Conservation (phyloP, 441 rosid genomes). For the Raphanus hybrid region DNA sequence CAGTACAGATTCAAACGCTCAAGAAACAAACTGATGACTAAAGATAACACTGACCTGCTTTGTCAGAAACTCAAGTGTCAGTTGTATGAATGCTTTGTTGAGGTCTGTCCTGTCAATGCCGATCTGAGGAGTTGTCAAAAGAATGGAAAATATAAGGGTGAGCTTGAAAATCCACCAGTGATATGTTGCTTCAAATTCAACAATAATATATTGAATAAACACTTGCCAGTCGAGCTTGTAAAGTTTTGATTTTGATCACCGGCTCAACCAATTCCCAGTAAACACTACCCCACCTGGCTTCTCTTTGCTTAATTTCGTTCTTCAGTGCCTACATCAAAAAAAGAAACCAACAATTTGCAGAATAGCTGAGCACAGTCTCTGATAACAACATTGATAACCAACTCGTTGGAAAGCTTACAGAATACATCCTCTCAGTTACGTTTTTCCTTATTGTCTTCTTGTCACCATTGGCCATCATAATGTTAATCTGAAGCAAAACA, state of each 20-base stretch:
- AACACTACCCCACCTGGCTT: slow-evolving; percentile 71
- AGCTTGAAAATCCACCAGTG: not conserved
- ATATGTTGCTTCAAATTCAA: not conserved
- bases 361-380: slow-evolving; percentile 8
- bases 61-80: slow-evolving; percentile 82
- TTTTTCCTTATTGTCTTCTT: slow-evolving; percentile 74
- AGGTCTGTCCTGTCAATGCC: slow-evolving; percentile 78
- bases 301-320: slow-evolving; percentile 86
- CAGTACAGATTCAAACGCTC: slow-evolving; percentile 3
- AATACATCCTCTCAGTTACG: slow-evolving; percentile 89
- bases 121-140: slow-evolving; percentile 56
- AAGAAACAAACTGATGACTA: slow-evolving; percentile 14
- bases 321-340: slow-evolving; percentile 64
- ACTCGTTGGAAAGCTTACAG: slow-evolving; percentile 58
- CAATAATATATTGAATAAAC: not conserved
- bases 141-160: not conserved
- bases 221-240: slow-evolving; percentile 92
- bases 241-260: slow-evolving; percentile 71
- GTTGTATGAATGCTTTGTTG: slow-evolving; percentile 74
- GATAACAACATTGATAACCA: not conserved
- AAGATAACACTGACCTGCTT: slow-evolving; percentile 66
- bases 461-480: slow-evolving; percentile 73
- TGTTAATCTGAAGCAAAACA: slow-evolving; percentile 63
- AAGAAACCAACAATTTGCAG: slow-evolving; percentile 19
- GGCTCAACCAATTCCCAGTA: slow-evolving; percentile 95